phyloP scores from a whole-genome alignment of 305 asterid genomes.

The Nicotiana rustica region DNA sequence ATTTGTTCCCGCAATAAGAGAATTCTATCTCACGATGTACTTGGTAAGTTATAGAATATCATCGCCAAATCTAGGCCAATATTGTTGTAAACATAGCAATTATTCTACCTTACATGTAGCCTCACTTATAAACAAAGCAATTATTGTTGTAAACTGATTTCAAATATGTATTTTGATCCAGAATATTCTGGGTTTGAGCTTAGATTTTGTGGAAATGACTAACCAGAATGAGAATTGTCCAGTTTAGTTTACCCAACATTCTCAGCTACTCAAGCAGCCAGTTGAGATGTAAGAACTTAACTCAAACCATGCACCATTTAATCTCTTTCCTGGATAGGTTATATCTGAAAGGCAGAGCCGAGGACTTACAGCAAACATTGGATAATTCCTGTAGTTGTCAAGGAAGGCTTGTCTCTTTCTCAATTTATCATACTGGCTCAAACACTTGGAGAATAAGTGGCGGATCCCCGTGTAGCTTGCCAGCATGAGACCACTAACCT shows the following conservation, averaged over 20 bases:
- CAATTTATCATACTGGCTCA: slow-evolving; percentile 96
- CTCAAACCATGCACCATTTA: neutral
- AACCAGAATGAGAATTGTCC: neutral
- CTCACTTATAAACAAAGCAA: neutral
- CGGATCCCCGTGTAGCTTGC: slow-evolving; percentile 99
- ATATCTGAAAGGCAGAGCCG: slow-evolving; percentile 1
- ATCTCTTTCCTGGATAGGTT: neutral
- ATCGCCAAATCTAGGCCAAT: neutral
- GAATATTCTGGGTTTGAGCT: neutral
- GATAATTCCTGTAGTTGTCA: slow-evolving; percentile 90
- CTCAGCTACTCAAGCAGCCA: neutral
- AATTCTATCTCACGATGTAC: neutral
- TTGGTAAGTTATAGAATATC: slow-evolving; percentile 19
- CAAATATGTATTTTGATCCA: too few species aligned
- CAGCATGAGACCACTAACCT: slow-evolving; percentile 99
- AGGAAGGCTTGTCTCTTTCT: slow-evolving; percentile 99
- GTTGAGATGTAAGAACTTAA: neutral
- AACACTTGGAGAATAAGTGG: slow-evolving; percentile 91
- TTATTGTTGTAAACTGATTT: neutral
- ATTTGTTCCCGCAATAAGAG: neutral
- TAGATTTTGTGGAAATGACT: neutral
- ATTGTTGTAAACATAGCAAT: too few species aligned
- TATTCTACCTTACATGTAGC: neutral
- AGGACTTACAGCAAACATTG: slow-evolving; percentile 94
- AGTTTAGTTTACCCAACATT: neutral